Evolutionary conservation across 2,329 filamentous ascomycete species (phyloP), one percentile per base, ranked within the genome.

Genomic region (Lasiodiplodia sp.): DNA sequence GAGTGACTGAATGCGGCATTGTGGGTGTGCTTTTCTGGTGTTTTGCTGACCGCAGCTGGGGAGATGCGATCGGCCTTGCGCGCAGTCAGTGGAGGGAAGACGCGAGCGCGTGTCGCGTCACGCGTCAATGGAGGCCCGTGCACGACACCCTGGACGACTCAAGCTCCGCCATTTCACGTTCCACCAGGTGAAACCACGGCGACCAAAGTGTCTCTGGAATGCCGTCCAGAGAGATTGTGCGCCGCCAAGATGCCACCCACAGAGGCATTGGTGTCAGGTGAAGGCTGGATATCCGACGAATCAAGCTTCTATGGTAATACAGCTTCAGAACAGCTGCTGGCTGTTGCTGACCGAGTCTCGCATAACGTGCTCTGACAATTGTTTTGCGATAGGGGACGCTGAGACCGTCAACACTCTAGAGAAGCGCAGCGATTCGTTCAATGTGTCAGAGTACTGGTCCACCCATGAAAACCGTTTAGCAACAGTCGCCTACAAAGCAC

Each of bases 1-100:
- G 77, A 2, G 83, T 82, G 37, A 80, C 69, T 40, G 83, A 81
- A 75, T 85, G 83, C 68, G 83, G 83, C 83, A 85, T 85, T 44
- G 66, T 73, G 70, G 16, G 18, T 31, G 34, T 12, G 40, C 21
- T 63, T 57, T 31, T 25, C 3, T 52, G 52, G 37, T 40, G 67
- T n/a, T 66, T 16, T 21, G n/a, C 11, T 40, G 44, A 6, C 44
- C n/a, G 18, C 60, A 52, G 60, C 44, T 64, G 60, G 23, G 18
- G 18, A 64, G 60, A 52, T 31, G 47, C 44, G 56, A 38, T 23
- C 14, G 49, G 37, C 37, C 34, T 47, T 34, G 47, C 56, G 21
- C 28, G 56, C 23, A 18, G 52, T 34, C 21, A 21, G n/a, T 25
- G 53, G 44, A 47, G 66, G 64, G n/a, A 60, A 60, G 55, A 60